Percentiles rank a stretch among this genome's conserved stretches.
Evolutionary conservation across 768 basidiomycete genomes (phyloP).

Genomic region (Mycena olivaceomarginata): DNA sequence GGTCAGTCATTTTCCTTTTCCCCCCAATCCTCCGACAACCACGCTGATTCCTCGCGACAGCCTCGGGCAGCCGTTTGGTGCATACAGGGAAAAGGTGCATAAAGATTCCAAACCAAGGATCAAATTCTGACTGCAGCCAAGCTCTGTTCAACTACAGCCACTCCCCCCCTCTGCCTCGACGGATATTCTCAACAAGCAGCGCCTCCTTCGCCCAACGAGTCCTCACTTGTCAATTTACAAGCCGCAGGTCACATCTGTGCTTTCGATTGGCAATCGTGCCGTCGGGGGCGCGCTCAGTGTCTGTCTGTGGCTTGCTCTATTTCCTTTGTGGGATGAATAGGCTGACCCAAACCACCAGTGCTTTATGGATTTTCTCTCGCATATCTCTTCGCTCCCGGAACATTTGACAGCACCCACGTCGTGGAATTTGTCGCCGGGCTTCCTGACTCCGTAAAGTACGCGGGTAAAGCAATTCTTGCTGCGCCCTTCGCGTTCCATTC

Average conservation of each 20-base stretch:
- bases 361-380: conserved; percentile 92
- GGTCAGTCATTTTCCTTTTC: neutral
- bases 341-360: conserved; percentile 64
- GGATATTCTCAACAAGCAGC: conserved; percentile 90
- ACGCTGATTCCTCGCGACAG: neutral
- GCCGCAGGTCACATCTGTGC: conserved; percentile 92
- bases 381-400: conserved; percentile 88
- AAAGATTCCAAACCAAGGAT: neutral
- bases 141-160: conserved; percentile 76
- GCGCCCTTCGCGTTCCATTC: conserved; percentile 94
- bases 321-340: neutral
- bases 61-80: neutral
- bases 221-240: conserved; percentile 98
- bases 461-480: conserved; percentile 86
- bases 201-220: conserved; percentile 89
- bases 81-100: neutral
- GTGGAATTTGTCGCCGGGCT: conserved; percentile 81
- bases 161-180: conserved; percentile 73
- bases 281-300: conserved; percentile 88
- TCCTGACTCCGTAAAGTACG: conserved; percentile 86
- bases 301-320: conserved; percentile 66
- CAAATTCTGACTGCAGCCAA: neutral
- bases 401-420: conserved; percentile 86
- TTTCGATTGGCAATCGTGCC: conserved; percentile 89
- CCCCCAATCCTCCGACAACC: neutral